These are phyloP conservation scores for Pelargonium cotyledonis DNA, from an alignment of 441 rosid genomes.

Conservation along the genomic window DNA sequence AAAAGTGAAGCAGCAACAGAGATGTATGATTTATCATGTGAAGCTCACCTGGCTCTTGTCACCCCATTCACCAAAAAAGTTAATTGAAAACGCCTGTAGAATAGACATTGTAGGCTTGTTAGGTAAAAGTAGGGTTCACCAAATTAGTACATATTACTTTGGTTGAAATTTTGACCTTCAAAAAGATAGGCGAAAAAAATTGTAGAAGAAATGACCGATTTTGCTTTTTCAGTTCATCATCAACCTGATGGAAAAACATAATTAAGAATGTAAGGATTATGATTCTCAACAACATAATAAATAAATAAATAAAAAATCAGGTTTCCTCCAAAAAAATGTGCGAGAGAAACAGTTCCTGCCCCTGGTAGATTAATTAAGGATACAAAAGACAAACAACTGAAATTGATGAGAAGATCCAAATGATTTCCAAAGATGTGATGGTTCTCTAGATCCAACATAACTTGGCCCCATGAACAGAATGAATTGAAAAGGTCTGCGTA, in stretches of 20 bases:
- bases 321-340: background rate
- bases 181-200: slow-evolving; percentile 79
- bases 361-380: too few relatives aligned
- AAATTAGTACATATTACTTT: background rate
- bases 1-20: slow-evolving; percentile 12
- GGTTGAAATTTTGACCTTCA: slow-evolving; percentile 47
- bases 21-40: background rate
- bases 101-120: slow-evolving; percentile 16
- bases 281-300: background rate
- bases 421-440: too few relatives aligned
- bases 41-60: slow-evolving; percentile 87
- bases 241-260: slow-evolving; percentile 36
- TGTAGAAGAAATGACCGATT: slow-evolving; percentile 59
- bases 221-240: slow-evolving; percentile 69
- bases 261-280: slow-evolving; percentile 1
- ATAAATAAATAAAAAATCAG: too few relatives aligned
- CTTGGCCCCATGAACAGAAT: too few relatives aligned
- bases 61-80: slow-evolving; percentile 96
- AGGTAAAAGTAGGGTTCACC: slow-evolving; percentile 10
- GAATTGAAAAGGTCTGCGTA: too few relatives aligned
- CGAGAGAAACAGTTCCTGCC: background rate
- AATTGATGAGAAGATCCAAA: too few relatives aligned
- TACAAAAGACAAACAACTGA: too few relatives aligned
- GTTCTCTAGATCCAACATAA: too few relatives aligned
- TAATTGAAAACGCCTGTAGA: slow-evolving; percentile 86